Conservation (phyloP, 768 basidiomycete genomes). For the Suillus fuscotomentosus region DNA sequence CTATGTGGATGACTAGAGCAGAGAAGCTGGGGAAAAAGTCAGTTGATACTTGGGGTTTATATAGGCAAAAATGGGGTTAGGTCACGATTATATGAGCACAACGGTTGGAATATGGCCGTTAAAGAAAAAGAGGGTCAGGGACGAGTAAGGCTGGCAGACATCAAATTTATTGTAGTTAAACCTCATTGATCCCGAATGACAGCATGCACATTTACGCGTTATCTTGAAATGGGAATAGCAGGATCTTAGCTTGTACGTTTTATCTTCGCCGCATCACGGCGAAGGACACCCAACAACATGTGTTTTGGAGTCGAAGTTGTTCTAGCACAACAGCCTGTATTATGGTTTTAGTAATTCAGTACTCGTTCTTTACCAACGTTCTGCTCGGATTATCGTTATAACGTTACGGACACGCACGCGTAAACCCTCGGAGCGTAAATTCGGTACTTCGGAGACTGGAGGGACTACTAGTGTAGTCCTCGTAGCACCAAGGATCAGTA, state of each 20-base stretch:
- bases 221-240: not conserved
- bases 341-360: not conserved
- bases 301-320: slow-evolving; percentile 4
- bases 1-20: not conserved
- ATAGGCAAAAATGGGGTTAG: slow-evolving; percentile 26
- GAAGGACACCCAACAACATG: not conserved
- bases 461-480: not conserved
- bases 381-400: not conserved
- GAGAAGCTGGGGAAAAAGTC: not conserved
- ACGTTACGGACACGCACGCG: not conserved
- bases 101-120: slow-evolving; percentile 8
- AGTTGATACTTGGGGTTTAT: slow-evolving; percentile 15
- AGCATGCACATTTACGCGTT: not conserved
- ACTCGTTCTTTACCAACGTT: not conserved
- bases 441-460: not conserved
- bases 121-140: slow-evolving; percentile 20
- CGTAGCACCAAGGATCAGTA: not conserved
- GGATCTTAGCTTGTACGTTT: not conserved
- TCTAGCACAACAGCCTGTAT: not conserved
- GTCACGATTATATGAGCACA: not conserved
- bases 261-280: not conserved
- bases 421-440: not conserved
- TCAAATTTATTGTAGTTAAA: not conserved
- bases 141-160: not conserved
- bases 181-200: slow-evolving; percentile 1